Percentiles rank a stretch among this genome's conserved stretches.
phyloP scores from a whole-genome alignment of 176 grass and related monocot genomes.

The Oropetium thomaeum region DNA sequence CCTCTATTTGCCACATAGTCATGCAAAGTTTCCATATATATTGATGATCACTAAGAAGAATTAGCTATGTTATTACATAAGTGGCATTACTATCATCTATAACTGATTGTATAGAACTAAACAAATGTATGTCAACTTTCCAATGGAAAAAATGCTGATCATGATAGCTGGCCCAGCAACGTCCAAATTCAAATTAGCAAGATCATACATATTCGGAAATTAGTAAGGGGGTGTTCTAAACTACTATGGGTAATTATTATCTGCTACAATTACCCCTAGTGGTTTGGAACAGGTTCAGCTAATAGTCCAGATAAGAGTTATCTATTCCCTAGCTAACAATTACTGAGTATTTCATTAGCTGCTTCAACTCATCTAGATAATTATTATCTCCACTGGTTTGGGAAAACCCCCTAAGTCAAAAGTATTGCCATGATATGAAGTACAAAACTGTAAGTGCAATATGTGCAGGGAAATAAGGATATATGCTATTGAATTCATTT shows the following conservation, averaged over 20 bases:
- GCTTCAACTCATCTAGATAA: too few relatives aligned
- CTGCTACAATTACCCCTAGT: too few relatives aligned
- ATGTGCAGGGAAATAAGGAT: not conserved
- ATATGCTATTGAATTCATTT: not conserved
- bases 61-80: not conserved
- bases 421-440: not conserved
- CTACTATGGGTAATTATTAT: too few relatives aligned
- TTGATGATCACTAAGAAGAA: constrained; percentile 14
- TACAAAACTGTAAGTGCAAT: not conserved
- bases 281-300: too few relatives aligned
- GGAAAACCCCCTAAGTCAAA: too few relatives aligned
- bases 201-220: not conserved
- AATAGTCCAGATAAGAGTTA: too few relatives aligned
- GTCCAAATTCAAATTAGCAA: constrained; percentile 8
- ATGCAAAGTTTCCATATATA: not conserved
- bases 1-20: not conserved
- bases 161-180: not conserved
- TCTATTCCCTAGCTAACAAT: too few relatives aligned
- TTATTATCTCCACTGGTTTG: too few relatives aligned
- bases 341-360: too few relatives aligned
- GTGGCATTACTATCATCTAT: not conserved
- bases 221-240: too few relatives aligned
- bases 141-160: not conserved
- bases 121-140: not conserved
- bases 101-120: constrained; percentile 9